Base-by-base conservation (phyloP, 164 flowering plant species). In the Tinospora cordifolia region DNA sequence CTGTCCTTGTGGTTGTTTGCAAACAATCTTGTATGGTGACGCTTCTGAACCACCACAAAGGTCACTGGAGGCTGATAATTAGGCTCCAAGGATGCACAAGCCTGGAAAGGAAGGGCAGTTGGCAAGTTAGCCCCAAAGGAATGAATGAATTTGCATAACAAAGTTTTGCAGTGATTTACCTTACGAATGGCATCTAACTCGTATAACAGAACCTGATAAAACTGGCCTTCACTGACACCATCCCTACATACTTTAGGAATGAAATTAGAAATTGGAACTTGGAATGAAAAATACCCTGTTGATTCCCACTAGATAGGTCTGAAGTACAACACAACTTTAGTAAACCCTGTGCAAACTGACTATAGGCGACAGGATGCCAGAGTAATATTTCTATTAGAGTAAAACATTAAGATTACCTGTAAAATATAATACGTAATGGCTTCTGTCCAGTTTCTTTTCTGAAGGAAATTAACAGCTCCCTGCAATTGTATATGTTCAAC, bases 41-140 rank as follows among this genome's bases (percentile, higher is more conserved):
- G 75, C 65, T 72, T 72, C 30, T 72, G 75, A 38, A 72, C 75
- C 9, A 72, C 69, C 46, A 72, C 75, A 66, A 72, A 72, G 12
- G 75, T 72, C 9, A 72, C 75, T 39, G 70, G 75, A n/a, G 75
- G 75, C 75, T 72, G 75, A 47, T 72, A 72, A 46, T 72, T 72
- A 25, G 75, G 75, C 44, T 72, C 75, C 30, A 72, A 57, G 51
- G 75, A 72, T 41, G 75, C 75, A 24, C 75, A 72, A 24, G 75
- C 75, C 75, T 72, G 24, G 19, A 44, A 10, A 36, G 3, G 58
- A 27, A 68, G 63, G 24, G 2, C 39, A 63, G 22, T 14, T n/a
- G 24, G 17, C 9, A 36, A 4, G 8, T 41, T 41, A 40, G 27
- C 68, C 21, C 51, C 51, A 0, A 26, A 38, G 21, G 40, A 38